A percentile compares a stretch with the other conserved stretches of the same genome.
These are phyloP conservation scores for Pseudotsuga menziesii DNA, from an alignment of 75 land plant species.

Conservation along the genomic window DNA sequence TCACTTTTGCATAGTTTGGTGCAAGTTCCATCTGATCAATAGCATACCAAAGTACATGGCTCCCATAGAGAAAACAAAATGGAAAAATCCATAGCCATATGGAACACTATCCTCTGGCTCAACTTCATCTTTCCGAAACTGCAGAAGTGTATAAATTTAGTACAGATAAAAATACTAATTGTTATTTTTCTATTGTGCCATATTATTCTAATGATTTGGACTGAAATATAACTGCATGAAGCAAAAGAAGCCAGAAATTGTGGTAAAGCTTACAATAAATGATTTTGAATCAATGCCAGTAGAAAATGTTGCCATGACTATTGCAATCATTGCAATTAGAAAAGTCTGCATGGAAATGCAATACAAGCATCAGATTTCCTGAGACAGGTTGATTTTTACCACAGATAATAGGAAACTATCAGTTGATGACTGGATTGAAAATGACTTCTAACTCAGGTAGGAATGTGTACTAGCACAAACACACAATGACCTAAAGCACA, in stretches of 20 bases:
- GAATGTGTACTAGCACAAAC: too few relatives aligned
- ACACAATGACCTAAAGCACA: too few relatives aligned
- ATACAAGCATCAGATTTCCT: not conserved
- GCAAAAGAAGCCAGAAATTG: not conserved
- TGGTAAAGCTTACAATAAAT: conserved; percentile 49
- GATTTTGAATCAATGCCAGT: conserved; percentile 84
- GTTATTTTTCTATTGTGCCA: too few relatives aligned
- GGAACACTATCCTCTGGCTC: conserved; percentile 72
- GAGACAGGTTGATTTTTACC: not conserved
- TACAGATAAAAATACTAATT: too few relatives aligned
- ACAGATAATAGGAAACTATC: not conserved
- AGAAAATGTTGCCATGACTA: conserved; percentile 86
- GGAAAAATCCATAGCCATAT: conserved; percentile 97
- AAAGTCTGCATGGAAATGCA: conserved; percentile 62
- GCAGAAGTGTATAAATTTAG: too few relatives aligned
- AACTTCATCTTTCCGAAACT: conserved; percentile 47
- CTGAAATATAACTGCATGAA: too few relatives aligned
- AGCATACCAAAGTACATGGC: conserved; percentile 98
- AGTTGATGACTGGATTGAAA: too few relatives aligned
- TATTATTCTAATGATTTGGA: too few relatives aligned
- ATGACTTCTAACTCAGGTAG: too few relatives aligned
- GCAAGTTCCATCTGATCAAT: conserved; percentile 81
- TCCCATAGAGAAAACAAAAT: conserved; percentile 93
- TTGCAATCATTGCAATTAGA: conserved; percentile 66
- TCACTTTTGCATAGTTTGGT: conserved; percentile 77